Percentiles rank a stretch among this genome's conserved stretches.
Conservation (phyloP, 805 yeast genomes). For the Danielia reshetovae region DNA sequence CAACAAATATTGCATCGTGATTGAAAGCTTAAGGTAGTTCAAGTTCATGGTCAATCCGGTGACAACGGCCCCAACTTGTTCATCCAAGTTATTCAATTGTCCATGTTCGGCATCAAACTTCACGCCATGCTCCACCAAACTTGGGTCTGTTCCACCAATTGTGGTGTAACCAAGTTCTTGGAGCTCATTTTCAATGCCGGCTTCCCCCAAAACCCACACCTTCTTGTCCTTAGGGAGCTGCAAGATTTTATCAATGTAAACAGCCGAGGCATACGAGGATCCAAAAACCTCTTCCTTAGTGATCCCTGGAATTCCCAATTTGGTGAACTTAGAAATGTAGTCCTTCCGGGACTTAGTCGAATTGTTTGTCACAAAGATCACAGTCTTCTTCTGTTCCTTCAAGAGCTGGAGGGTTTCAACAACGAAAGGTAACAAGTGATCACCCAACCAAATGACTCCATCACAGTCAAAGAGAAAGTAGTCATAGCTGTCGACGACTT, state of each 20-base stretch:
- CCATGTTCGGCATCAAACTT: conserved; percentile 55
- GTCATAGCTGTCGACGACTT: conserved; percentile 64
- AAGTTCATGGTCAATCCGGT: conserved; percentile 78
- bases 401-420: conserved; percentile 70
- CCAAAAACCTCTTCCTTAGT: conserved; percentile 76
- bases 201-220: conserved; percentile 86
- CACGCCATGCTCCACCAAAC: conserved; percentile 40
- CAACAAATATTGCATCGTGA: conserved; percentile 75
- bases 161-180: conserved; percentile 67
- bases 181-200: conserved; percentile 81
- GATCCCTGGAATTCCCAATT: conserved; percentile 48
- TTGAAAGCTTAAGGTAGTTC: conserved; percentile 78
- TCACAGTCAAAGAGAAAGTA: conserved; percentile 95
- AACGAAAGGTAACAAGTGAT: conserved; percentile 71
- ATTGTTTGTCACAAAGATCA: conserved; percentile 92
- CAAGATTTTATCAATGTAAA: conserved; percentile 73
- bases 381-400: conserved; percentile 52
- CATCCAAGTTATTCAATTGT: conserved; percentile 58
- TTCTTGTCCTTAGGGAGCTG: conserved; percentile 72
- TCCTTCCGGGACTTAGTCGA: conserved; percentile 84
- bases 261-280: conserved; percentile 86
- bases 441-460: conserved; percentile 95
- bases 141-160: conserved; percentile 80
- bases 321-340: conserved; percentile 71
- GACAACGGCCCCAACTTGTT: conserved; percentile 78